Percentiles rank a stretch among this genome's conserved stretches.
Evolutionary conservation across 2,329 filamentous ascomycete genomes (phyloP).

Genomic region (Penicillium sp.): DNA sequence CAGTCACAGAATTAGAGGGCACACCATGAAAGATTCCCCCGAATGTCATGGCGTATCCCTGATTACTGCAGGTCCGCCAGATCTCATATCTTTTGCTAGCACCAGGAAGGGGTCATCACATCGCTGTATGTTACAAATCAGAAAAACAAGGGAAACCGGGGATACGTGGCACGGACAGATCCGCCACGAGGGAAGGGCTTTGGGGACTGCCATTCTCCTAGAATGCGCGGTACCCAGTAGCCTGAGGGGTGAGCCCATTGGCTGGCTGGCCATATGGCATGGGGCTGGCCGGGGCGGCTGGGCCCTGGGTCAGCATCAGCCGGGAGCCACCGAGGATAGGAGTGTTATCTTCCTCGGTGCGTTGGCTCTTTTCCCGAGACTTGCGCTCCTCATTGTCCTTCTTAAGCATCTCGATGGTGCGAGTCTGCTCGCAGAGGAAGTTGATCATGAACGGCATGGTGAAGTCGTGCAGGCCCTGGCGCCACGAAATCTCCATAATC

Average conservation of each 20-base stretch:
- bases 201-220: conserved; percentile 32
- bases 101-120: conserved; percentile 30
- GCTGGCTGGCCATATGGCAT: conserved; percentile 70
- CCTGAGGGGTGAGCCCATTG: conserved; percentile 87
- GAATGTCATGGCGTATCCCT: neutral
- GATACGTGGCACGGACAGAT: conserved; percentile 11
- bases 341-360: conserved; percentile 89
- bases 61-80: conserved; percentile 11
- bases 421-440: conserved; percentile 86
- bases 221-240: conserved; percentile 71
- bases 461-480: conserved; percentile 89
- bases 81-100: conserved; percentile 29
- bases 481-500: conserved; percentile 96
- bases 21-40: conserved; percentile 17
- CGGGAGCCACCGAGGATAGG: conserved; percentile 87
- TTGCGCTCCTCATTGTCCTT: conserved; percentile 97
- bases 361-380: conserved; percentile 66
- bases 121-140: conserved; percentile 40
- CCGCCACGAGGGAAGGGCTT: too few relatives aligned
- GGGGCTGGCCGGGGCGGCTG: conserved; percentile 60
- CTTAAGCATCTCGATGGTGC: conserved; percentile 80
- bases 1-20: conserved; percentile 26
- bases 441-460: conserved; percentile 99
- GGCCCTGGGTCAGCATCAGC: conserved; percentile 94
- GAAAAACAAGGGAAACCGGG: conserved; percentile 23